Percentiles rank a stretch among this genome's conserved stretches.
phyloP scores from a whole-genome alignment of 352 stramenopile species.

The Sclerospora graminicola region DNA sequence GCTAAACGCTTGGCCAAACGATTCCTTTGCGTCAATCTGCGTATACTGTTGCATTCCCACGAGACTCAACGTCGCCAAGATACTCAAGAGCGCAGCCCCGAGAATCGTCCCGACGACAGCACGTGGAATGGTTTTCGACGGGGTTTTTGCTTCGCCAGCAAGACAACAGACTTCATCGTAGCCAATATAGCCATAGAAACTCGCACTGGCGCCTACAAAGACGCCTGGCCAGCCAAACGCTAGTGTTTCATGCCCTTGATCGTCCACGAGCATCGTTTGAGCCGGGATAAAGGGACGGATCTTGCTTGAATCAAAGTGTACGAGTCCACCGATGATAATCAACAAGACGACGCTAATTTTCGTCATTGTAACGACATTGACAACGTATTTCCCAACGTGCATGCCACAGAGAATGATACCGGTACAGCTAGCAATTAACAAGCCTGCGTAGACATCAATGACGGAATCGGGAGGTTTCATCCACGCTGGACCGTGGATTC shows the following conservation, averaged over 20 bases:
- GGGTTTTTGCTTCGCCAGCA: constrained; percentile 81
- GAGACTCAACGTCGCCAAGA: constrained; percentile 86
- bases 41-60: constrained; percentile 88
- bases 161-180: constrained; percentile 96
- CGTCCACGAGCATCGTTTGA: constrained; percentile 8
- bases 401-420: constrained; percentile 74
- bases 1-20: constrained; percentile 66
- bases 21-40: constrained; percentile 64
- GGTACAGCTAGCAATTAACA: constrained; percentile 67
- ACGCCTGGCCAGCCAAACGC: constrained; percentile 73
- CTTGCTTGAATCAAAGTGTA: constrained; percentile 73
- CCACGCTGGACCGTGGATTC: constrained; percentile 33
- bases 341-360: constrained; percentile 88
- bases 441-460: constrained; percentile 58
- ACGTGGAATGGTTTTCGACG: constrained; percentile 75
- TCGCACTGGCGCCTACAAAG: constrained; percentile 84
- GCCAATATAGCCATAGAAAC: constrained; percentile 95
- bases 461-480: constrained; percentile 57
- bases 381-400: constrained; percentile 79
- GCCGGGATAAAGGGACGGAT: constrained; percentile 79
- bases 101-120: constrained; percentile 87
- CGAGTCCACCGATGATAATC: constrained; percentile 86
- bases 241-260: constrained; percentile 20
- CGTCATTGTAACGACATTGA: constrained; percentile 87
- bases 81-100: constrained; percentile 67